Evolutionary conservation across 1,139 yeast species (phyloP).

Genomic region (Kluyveromyces sp.): DNA sequence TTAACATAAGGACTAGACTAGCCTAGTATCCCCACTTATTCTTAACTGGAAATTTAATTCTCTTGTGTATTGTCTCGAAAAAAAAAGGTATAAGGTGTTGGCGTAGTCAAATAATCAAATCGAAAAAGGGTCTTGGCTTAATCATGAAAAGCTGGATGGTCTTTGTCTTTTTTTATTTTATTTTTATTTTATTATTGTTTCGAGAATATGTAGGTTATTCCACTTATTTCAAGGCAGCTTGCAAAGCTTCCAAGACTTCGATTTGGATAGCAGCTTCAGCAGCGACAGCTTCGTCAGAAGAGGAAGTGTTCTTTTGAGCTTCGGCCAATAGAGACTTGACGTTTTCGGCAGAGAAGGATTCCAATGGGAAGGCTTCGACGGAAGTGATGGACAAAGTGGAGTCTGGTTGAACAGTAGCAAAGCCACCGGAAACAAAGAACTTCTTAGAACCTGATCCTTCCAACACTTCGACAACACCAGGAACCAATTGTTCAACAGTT

Average conservation of each 20-base stretch:
- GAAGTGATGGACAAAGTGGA: conserved; percentile 87
- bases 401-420: conserved; percentile 95
- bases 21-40: background rate
- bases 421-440: conserved; percentile 89
- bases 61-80: background rate
- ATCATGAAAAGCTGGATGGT: background rate
- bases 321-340: conserved; percentile 79
- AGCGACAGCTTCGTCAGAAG: conserved; percentile 80
- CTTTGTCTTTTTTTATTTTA: background rate
- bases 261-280: conserved; percentile 94
- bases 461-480: conserved; percentile 91
- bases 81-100: too few species aligned
- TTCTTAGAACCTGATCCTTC: conserved; percentile 76
- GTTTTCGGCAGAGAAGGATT: conserved; percentile 75
- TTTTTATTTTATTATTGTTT: background rate
- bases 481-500: conserved; percentile 90
- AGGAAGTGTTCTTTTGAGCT: conserved; percentile 86
- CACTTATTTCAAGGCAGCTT: conserved; percentile 71
- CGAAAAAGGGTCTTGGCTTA: conserved; percentile 1
- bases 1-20: background rate
- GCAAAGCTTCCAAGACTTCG: conserved; percentile 93
- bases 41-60: background rate
- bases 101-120: background rate
- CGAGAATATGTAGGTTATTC: background rate
- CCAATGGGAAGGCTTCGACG: conserved; percentile 91